phyloP scores from a whole-genome alignment of 163 green algal species.

The Trebouxiophyceae sp. region DNA sequence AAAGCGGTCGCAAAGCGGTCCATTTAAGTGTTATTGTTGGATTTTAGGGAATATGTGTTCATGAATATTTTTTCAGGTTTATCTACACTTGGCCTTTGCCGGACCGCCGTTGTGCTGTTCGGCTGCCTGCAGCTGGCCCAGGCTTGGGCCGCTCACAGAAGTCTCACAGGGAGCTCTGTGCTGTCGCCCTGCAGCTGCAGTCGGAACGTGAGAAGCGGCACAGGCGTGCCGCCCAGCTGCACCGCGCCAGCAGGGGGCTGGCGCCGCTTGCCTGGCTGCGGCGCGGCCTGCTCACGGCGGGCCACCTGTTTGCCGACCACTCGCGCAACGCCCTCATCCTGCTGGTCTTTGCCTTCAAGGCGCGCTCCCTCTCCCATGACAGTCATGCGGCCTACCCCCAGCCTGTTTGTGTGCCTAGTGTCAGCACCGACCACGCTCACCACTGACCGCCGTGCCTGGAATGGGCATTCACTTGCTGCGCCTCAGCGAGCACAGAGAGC shows the following conservation, averaged over 20 bases:
- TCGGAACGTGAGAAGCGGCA: conserved; percentile 12
- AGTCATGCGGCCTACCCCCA: no score
- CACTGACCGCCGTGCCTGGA: no score
- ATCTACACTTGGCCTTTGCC: neutral
- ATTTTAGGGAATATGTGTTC: no score
- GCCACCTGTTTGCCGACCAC: conserved; percentile 56
- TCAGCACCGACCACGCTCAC: no score
- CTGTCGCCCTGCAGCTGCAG: conserved; percentile 16
- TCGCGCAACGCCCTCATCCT: conserved; percentile 66
- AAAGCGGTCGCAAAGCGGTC: no score
- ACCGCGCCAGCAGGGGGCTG: neutral
- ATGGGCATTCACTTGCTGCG: no score
- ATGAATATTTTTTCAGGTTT: no score
- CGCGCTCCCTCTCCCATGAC: no score
- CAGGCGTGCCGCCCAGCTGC: conserved; percentile 14
- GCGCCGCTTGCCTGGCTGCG: conserved; percentile 14
- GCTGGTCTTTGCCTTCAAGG: conserved; percentile 87
- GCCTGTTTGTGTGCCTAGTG: no score
- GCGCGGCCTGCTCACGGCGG: conserved; percentile 18
- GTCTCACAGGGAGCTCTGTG: neutral
- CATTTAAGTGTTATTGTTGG: neutral
- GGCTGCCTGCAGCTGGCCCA: neutral
- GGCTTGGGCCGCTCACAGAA: neutral
- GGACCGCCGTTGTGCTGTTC: neutral
- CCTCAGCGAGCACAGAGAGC: no score